Base-by-base conservation (phyloP, 2,329 filamentous ascomycete species). In the Trichoderma atroviride region DNA sequence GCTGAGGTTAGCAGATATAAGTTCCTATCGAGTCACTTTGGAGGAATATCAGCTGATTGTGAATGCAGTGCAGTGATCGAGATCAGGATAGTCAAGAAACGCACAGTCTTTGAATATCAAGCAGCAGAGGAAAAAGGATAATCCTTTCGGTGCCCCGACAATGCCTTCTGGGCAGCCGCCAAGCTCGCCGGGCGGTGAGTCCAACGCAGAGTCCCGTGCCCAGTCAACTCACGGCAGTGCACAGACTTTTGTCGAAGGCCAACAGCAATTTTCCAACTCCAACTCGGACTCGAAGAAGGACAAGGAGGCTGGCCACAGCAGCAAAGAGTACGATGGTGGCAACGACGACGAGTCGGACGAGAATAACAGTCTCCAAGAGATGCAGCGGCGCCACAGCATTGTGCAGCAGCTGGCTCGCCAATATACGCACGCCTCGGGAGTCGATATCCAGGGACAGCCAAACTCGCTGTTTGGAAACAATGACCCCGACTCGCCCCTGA, bases 401-500 rank as follows among this genome's bases (percentile, higher is more conserved):
- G 64, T 67, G 40, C 64, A 67, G 56, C 55, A 67, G 1, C 55
- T 67, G 14, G 64, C 64, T 4, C 64, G 64, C 0, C 64, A 59
- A 7, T 67, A 67, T 7, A 67, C 64, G 22, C 64, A 67, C 35
- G 35, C 64, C 14, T 67, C 64, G 11, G 64, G 64, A 24, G 47
- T 67, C n/a, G 64, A 67, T 35, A 37, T 67, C 16, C 64, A 67
- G 4, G 64, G 64, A 14, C 40, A 67, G 31, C 53, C 64, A 19
- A 14, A n/a, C 35, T 65, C 62, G 13, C 16, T 67, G 0, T 67
- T 58, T 31, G 64, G 24, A 22, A 59, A 67, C 55, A n/a, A 67
- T 33, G 64, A 67, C 53, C 55, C 64, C 9, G 64, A 67, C 29
- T 67, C 64, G 19, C 68, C 72, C 1, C 75, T 84, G 5, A 78